Conservation (phyloP, 768 basidiomycete genomes). For the Boletus insuetus region DNA sequence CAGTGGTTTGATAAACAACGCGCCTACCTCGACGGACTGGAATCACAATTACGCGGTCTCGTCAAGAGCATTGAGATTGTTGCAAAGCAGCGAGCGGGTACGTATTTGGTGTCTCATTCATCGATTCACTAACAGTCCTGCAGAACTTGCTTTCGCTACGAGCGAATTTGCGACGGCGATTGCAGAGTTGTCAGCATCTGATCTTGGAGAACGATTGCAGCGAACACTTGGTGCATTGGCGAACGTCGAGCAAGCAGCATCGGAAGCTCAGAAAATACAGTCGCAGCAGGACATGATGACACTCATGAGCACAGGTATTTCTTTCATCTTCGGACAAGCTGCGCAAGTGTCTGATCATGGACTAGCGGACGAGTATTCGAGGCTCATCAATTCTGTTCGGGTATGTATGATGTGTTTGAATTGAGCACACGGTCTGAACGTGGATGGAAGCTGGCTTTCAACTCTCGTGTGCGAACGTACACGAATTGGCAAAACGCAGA, state of each 20-base stretch:
- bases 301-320: constrained; percentile 68
- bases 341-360: constrained; percentile 6
- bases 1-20: constrained; percentile 96
- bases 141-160: constrained; percentile 67
- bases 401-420: constrained; percentile 41
- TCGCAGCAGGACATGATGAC: constrained; percentile 81
- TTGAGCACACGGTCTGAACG: background rate
- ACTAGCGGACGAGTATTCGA: constrained; percentile 86
- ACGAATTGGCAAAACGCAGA: constrained; percentile 81
- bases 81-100: constrained; percentile 79
- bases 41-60: constrained; percentile 82
- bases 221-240: constrained; percentile 67
- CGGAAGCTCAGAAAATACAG: constrained; percentile 71
- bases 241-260: constrained; percentile 69
- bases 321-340: background rate
- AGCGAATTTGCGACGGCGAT: constrained; percentile 81
- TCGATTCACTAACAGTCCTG: background rate
- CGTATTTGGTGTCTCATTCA: constrained; percentile 4
- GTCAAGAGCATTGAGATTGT: constrained; percentile 85
- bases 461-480: constrained; percentile 80
- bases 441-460: constrained; percentile 71
- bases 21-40: constrained; percentile 81
- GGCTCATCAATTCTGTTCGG: constrained; percentile 83
- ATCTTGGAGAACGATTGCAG: constrained; percentile 71
- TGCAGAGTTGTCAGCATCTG: constrained; percentile 67